phyloP scores from a whole-genome alignment of 1,284 basidiomycete species.

The Phylloboletellus chloephorus region DNA sequence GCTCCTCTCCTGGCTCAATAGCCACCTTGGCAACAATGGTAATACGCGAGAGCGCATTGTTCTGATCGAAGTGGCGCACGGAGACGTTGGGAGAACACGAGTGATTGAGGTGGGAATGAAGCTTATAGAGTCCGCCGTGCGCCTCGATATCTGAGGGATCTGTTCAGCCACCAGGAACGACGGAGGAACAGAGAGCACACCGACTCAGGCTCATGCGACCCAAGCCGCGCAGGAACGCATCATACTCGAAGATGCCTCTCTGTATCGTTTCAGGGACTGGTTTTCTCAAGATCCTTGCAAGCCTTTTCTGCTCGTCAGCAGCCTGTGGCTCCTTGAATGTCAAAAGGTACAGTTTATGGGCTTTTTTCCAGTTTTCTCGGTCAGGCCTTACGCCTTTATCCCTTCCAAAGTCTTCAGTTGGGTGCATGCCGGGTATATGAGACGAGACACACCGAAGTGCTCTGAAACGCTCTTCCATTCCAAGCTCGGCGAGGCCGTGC shows the following conservation, averaged over 20 bases:
- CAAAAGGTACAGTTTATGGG: slow-evolving; percentile 50
- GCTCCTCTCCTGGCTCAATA: slow-evolving; percentile 71
- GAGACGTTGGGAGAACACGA: slow-evolving; percentile 74
- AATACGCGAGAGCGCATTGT: slow-evolving; percentile 61
- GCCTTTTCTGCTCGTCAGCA: slow-evolving; percentile 49
- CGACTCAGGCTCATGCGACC: slow-evolving; percentile 80
- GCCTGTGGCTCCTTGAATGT: slow-evolving; percentile 53
- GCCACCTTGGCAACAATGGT: slow-evolving; percentile 60
- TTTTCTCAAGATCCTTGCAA: slow-evolving; percentile 52
- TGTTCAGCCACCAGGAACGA: slow-evolving; percentile 6
- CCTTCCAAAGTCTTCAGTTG: slow-evolving; percentile 1
- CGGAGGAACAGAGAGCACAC: slow-evolving; percentile 22
- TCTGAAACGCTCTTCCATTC: slow-evolving; percentile 61
- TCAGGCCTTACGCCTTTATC: slow-evolving; percentile 46
- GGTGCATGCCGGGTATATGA: not conserved
- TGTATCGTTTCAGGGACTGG: slow-evolving; percentile 49
- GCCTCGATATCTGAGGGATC: slow-evolving; percentile 67
- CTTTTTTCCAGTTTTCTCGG: slow-evolving; percentile 56
- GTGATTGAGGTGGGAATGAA: slow-evolving; percentile 88
- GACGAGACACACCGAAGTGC: slow-evolving; percentile 43
- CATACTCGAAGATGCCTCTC: slow-evolving; percentile 64
- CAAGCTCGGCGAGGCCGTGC: slow-evolving; percentile 52
- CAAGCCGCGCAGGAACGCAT: slow-evolving; percentile 67
- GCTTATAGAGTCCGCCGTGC: slow-evolving; percentile 79
- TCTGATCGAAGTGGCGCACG: slow-evolving; percentile 64